These are phyloP conservation scores for Buddleja alternifolia DNA, from an alignment of 257 asterid species.

Conservation along the genomic window DNA sequence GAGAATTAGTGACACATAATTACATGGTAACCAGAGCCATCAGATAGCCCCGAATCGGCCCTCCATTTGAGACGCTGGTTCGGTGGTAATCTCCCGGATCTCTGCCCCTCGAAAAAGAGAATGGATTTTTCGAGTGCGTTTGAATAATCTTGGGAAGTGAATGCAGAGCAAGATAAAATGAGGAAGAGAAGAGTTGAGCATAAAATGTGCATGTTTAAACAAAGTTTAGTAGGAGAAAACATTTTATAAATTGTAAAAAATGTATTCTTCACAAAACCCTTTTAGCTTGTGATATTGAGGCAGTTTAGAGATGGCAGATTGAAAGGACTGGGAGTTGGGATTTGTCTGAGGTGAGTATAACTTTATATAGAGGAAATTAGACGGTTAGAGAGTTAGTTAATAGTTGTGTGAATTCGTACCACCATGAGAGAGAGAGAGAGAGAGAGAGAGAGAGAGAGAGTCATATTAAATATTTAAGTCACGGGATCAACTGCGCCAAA, in stretches of 20 bases:
- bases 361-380: conserved; percentile 44
- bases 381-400: conserved; percentile 51
- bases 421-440: conserved; percentile 30
- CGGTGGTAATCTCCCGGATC: conserved; percentile 73
- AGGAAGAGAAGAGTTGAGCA: conserved; percentile 29
- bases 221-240: conserved; percentile 24
- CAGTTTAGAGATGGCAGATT: not conserved
- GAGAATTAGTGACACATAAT: not conserved
- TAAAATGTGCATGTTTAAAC: conserved; percentile 28
- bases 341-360: not conserved
- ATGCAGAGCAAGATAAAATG: conserved; percentile 45
- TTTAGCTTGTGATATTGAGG: not conserved
- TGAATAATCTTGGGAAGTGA: conserved; percentile 59
- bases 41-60: conserved; percentile 68
- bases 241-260: conserved; percentile 21
- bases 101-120: conserved; percentile 80
- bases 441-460: conserved; percentile 26
- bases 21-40: conserved; percentile 75
- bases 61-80: conserved; percentile 67
- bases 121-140: conserved; percentile 71
- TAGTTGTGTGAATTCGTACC: conserved; percentile 29
- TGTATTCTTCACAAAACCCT: not conserved
- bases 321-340: not conserved
- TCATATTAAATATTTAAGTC: conserved; percentile 32
- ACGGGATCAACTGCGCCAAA: conserved; percentile 72